phyloP scores from a whole-genome alignment of 306 rosid species.

The Prunus armeniaca region DNA sequence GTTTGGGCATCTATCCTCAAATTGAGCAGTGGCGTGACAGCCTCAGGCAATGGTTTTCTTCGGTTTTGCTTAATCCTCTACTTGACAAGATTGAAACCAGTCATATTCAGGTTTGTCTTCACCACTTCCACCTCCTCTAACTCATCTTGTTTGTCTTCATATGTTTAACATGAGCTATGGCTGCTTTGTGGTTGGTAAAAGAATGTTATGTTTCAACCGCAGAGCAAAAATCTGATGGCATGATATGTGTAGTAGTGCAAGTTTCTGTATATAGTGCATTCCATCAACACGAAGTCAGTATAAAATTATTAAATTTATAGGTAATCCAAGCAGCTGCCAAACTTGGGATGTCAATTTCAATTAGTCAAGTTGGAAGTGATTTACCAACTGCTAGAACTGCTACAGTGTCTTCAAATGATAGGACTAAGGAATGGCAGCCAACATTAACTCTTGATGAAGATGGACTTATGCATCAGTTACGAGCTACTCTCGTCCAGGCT shows the following conservation, averaged over 20 bases:
- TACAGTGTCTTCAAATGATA: constrained; percentile 50
- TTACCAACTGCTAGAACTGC: constrained; percentile 50
- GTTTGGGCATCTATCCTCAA: constrained; percentile 81
- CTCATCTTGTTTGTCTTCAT: constrained; percentile 7
- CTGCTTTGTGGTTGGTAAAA: constrained; percentile 1
- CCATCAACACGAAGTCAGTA: background rate
- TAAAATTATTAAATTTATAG: constrained; percentile 38
- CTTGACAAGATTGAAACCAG: constrained; percentile 74
- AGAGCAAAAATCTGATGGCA: constrained; percentile 8
- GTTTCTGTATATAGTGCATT: constrained; percentile 8
- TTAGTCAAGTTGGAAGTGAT: constrained; percentile 74
- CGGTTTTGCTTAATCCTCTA: constrained; percentile 72
- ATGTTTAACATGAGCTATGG: background rate
- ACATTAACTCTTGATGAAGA: constrained; percentile 74
- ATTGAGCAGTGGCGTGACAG: constrained; percentile 92
- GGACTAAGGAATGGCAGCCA: constrained; percentile 83
- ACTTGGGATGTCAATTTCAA: constrained; percentile 71
- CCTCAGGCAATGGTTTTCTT: constrained; percentile 92
- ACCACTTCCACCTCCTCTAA: constrained; percentile 2
- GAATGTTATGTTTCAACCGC: background rate
- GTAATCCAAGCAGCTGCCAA: constrained; percentile 79
- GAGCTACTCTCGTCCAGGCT: constrained; percentile 70
- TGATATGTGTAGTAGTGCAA: background rate
- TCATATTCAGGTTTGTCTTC: constrained; percentile 66
- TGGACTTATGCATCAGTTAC: constrained; percentile 79